Evolutionary conservation across 805 yeast species (phyloP).

Genomic region (Lachancea quebecensis): DNA sequence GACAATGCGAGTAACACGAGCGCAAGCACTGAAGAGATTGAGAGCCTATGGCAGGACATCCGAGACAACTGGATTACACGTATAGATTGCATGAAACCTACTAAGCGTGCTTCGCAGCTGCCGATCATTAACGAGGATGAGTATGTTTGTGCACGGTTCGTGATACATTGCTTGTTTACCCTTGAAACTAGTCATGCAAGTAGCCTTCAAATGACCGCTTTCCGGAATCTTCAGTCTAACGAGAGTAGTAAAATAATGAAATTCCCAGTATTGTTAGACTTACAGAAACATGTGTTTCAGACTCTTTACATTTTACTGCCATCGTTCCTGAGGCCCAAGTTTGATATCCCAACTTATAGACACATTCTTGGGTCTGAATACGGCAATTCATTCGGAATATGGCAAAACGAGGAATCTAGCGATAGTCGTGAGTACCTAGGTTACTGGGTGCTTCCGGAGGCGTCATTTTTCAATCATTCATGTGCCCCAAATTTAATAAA

Average conservation of each 20-base stretch:
- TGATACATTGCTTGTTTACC: slow-evolving; percentile 35
- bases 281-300: slow-evolving; percentile 43
- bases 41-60: slow-evolving; percentile 16
- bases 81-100: slow-evolving; percentile 29
- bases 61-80: slow-evolving; percentile 35
- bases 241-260: slow-evolving; percentile 40
- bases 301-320: slow-evolving; percentile 39
- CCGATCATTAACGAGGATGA: slow-evolving; percentile 49
- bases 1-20: slow-evolving; percentile 6
- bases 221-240: slow-evolving; percentile 44
- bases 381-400: slow-evolving; percentile 64
- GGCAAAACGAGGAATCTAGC: slow-evolving; percentile 40
- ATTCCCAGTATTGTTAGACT: slow-evolving; percentile 42
- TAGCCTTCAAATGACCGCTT: slow-evolving; percentile 14
- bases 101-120: slow-evolving; percentile 32
- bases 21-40: slow-evolving; percentile 9
- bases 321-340: slow-evolving; percentile 26
- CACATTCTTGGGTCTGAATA: slow-evolving; percentile 50
- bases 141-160: slow-evolving; percentile 44
- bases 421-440: slow-evolving; percentile 54
- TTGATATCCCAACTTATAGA: slow-evolving; percentile 38
- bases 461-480: slow-evolving; percentile 63
- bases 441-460: slow-evolving; percentile 52
- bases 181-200: slow-evolving; percentile 17
- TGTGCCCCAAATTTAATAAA: slow-evolving; percentile 52